A percentile compares a stretch with the other conserved stretches of the same genome.
Conservation (phyloP, 345 rosid species). For the Lenwebbia sp. region DNA sequence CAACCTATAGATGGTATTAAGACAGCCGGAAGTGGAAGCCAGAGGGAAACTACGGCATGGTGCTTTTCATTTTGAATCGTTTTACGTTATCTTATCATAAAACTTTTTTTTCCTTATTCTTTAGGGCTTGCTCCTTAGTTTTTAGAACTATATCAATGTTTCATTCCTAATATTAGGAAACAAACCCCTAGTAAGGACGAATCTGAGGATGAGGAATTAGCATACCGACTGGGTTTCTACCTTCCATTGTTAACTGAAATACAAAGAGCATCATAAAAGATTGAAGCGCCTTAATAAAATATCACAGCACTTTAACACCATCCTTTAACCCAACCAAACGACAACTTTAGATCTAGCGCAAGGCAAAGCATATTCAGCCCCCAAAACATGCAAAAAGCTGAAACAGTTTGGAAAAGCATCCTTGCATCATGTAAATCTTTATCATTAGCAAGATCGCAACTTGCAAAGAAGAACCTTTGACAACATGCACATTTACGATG, state of each 20-base stretch:
- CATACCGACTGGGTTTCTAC: background rate
- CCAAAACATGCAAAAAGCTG: background rate
- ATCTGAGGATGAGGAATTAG: background rate
- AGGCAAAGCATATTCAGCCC: background rate
- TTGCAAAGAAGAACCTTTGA: background rate
- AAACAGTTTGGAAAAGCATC: background rate
- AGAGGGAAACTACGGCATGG: background rate
- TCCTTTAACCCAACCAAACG: background rate
- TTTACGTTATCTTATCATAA: background rate
- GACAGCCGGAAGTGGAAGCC: background rate
- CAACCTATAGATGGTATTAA: background rate
- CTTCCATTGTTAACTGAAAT: background rate
- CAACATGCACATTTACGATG: background rate
- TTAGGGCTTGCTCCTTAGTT: background rate
- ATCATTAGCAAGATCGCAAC: background rate
- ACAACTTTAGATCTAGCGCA: background rate
- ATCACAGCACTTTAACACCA: background rate
- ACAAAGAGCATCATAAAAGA: background rate
- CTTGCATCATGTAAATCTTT: background rate
- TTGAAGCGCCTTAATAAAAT: background rate
- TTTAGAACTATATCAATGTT: background rate
- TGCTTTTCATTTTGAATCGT: background rate
- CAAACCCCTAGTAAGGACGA: background rate
- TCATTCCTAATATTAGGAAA: background rate
- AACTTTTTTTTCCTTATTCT: background rate